Percentiles rank a stretch among this genome's conserved stretches.
phyloP scores from a whole-genome alignment of 495 filamentous ascomycete genomes.

The Bathelium albidoporum region DNA sequence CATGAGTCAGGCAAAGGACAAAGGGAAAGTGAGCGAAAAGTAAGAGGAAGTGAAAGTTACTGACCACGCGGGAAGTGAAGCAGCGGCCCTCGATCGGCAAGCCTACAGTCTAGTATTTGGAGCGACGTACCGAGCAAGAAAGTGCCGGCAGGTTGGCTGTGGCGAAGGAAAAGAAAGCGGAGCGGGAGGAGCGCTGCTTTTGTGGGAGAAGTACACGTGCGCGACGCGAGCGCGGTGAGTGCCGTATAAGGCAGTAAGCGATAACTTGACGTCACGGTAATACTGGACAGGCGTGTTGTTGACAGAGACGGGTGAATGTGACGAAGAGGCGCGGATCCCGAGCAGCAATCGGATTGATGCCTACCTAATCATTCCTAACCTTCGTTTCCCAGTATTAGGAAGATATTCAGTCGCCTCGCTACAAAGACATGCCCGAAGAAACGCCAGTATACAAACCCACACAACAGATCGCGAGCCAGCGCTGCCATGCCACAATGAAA shows the following conservation, averaged over 20 bases:
- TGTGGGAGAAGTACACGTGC: neutral
- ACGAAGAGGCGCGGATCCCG: neutral
- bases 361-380: neutral
- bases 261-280: neutral
- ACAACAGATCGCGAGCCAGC: neutral
- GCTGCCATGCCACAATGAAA: neutral
- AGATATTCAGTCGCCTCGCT: neutral
- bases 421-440: neutral
- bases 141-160: neutral
- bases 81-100: neutral
- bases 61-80: neutral
- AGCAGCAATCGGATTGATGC: neutral
- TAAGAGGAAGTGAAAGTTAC: neutral
- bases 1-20: too few relatives aligned
- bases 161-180: too few relatives aligned
- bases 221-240: neutral
- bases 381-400: neutral
- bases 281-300: neutral
- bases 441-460: neutral
- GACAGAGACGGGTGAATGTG: neutral
- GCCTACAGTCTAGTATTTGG: neutral
- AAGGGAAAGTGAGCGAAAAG: neutral
- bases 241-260: neutral
- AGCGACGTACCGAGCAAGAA: neutral
- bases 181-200: too few relatives aligned